Evolutionary conservation across 768 basidiomycete genomes (phyloP).

Genomic region (Lentinula sp.): DNA sequence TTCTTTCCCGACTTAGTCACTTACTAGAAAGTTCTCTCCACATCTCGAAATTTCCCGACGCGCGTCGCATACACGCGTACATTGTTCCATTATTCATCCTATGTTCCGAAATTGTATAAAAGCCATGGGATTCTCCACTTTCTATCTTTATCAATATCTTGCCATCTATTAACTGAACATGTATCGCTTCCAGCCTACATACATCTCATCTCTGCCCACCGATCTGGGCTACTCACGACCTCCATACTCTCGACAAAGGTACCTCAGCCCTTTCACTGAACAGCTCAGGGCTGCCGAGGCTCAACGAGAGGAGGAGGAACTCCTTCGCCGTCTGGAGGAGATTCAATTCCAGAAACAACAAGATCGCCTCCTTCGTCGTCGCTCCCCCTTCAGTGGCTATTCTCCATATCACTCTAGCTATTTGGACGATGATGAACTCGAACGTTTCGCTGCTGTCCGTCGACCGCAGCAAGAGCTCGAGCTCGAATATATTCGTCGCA

Average conservation of each 20-base stretch:
- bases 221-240: conserved; percentile 3
- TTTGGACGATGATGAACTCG: not conserved
- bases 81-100: not conserved
- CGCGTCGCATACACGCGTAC: conserved; percentile 3
- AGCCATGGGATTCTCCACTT: not conserved
- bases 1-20: too few species aligned
- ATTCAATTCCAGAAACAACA: conserved; percentile 13
- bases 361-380: not conserved
- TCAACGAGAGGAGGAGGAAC: conserved; percentile 5
- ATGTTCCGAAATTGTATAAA: conserved; percentile 1
- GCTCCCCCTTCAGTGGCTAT: not conserved
- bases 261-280: conserved; percentile 29
- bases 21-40: not conserved
- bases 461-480: not conserved
- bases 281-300: conserved; percentile 26
- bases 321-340: conserved; percentile 13
- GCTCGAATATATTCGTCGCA: not conserved
- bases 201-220: not conserved
- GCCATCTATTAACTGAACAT: not conserved
- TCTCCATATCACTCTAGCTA: not conserved
- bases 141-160: not conserved
- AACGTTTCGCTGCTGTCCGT: not conserved
- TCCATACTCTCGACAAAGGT: conserved; percentile 24
- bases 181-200: conserved; percentile 1
- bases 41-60: conserved; percentile 2